phyloP scores from a whole-genome alignment of 129 eudicot genomes.

The Flaveria ramosissima region DNA sequence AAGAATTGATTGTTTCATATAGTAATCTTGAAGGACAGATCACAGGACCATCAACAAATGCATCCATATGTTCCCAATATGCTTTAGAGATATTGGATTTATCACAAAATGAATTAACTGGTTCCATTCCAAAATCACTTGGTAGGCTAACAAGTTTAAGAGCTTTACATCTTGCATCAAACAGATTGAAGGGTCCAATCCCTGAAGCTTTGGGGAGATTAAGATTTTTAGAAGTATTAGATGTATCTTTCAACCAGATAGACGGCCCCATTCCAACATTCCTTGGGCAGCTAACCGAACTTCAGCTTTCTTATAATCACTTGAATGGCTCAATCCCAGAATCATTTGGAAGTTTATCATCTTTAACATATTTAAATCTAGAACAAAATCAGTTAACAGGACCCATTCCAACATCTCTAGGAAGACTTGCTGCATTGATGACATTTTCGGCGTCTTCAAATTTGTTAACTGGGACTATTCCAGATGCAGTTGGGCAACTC shows the following conservation, averaged over 20 bases:
- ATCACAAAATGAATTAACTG: background rate
- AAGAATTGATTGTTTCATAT: too few relatives aligned
- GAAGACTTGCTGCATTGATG: background rate
- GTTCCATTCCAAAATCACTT: background rate
- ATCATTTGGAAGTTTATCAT: background rate
- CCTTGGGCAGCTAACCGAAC: background rate
- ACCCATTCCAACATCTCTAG: slow-evolving; percentile 11
- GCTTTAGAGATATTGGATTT: too few relatives aligned
- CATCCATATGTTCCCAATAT: too few relatives aligned
- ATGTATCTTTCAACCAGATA: background rate
- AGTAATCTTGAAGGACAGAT: too few relatives aligned
- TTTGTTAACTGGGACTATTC: slow-evolving; percentile 20
- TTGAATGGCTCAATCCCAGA: slow-evolving; percentile 12
- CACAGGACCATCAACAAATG: too few relatives aligned
- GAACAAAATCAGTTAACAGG: background rate
- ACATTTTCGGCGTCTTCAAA: background rate
- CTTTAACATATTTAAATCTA: background rate
- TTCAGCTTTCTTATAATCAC: slow-evolving; percentile 16
- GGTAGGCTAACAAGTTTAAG: background rate
- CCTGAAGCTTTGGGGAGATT: background rate
- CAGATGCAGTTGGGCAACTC: slow-evolving; percentile 16
- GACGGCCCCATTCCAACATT: background rate
- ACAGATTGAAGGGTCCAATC: background rate
- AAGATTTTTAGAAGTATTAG: background rate
- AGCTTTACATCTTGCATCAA: background rate